A percentile compares a stretch with the other conserved stretches of the same genome.
These are phyloP conservation scores for Nemania sp. DNA, from an alignment of 2,329 filamentous ascomycete species.

Conservation along the genomic window DNA sequence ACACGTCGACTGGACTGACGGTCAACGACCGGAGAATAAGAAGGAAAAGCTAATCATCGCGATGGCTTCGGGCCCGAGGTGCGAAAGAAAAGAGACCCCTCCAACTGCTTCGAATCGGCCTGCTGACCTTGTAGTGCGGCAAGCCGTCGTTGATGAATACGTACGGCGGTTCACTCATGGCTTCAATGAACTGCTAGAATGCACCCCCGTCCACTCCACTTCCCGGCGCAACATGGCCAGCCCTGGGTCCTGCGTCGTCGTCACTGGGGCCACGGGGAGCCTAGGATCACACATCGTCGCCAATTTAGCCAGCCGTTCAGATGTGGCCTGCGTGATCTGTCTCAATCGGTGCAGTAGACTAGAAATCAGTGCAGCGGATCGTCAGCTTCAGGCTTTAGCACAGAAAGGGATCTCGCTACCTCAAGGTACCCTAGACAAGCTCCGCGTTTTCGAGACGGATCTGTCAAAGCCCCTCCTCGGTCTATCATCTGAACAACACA, in stretches of 20 bases:
- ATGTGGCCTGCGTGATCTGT: conserved; percentile 14
- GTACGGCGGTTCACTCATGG: conserved; percentile 8
- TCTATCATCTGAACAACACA: conserved; percentile 45
- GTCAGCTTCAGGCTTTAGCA: conserved; percentile 23
- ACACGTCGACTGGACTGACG: conserved; percentile 41
- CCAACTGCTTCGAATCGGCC: conserved; percentile 2
- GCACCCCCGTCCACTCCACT: neutral
- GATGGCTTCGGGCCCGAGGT: conserved; percentile 28
- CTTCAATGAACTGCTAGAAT: conserved; percentile 3
- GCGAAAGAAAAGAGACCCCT: conserved; percentile 11
- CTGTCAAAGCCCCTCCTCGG: conserved; percentile 49
- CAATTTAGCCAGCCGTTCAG: neutral
- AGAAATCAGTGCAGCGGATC: conserved; percentile 8
- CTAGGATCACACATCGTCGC: conserved; percentile 18
- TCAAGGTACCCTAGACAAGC: conserved; percentile 37
- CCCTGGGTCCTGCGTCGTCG: conserved; percentile 42
- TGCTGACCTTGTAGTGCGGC: conserved; percentile 15
- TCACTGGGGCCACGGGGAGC: conserved; percentile 36
- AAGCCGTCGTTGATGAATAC: conserved; percentile 11
- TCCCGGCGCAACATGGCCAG: conserved; percentile 24
- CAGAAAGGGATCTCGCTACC: conserved; percentile 22
- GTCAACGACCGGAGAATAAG: conserved; percentile 31
- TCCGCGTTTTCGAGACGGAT: conserved; percentile 49
- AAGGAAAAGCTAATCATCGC: conserved; percentile 40
- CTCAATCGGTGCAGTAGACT: conserved; percentile 26